Conservation (phyloP, 768 basidiomycete genomes). For the Pilatotrama ljubarskyi region DNA sequence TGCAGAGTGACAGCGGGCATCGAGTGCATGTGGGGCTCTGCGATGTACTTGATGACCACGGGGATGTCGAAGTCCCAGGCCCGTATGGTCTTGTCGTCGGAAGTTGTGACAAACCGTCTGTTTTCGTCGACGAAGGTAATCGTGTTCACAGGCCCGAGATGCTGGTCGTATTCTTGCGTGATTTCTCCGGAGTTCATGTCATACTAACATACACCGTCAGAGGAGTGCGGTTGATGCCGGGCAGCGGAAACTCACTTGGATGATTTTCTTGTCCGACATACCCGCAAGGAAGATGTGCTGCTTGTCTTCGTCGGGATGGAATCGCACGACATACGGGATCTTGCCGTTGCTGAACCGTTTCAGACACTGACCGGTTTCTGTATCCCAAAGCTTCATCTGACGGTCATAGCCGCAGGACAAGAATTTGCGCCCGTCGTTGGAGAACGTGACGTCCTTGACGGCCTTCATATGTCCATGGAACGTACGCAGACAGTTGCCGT, state of each 20-base stretch:
- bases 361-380: constrained; percentile 96
- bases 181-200: constrained; percentile 96
- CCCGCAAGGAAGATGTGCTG: constrained; percentile 96
- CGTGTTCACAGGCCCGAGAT: constrained; percentile 96
- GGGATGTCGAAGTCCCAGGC: constrained; percentile 99
- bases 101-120: constrained; percentile 94
- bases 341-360: constrained; percentile 98
- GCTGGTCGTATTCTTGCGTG: constrained; percentile 97
- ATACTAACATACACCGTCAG: constrained; percentile 55
- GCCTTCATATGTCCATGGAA: constrained; percentile 97
- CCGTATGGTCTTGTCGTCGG: constrained; percentile 98
- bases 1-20: constrained; percentile 98
- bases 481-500: constrained; percentile 94
- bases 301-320: constrained; percentile 96
- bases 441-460: constrained; percentile 95
- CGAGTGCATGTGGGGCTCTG: constrained; percentile 99
- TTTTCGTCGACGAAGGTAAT: constrained; percentile 99
- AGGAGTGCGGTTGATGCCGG: constrained; percentile 3
- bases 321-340: constrained; percentile 92
- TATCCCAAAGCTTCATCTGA: constrained; percentile 99
- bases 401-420: constrained; percentile 94
- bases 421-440: constrained; percentile 88
- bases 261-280: constrained; percentile 99
- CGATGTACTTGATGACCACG: constrained; percentile 99
- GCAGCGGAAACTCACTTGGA: constrained; percentile 61